These are phyloP conservation scores for Gentiana straminea DNA, from an alignment of 257 asterid genomes.

Conservation along the genomic window DNA sequence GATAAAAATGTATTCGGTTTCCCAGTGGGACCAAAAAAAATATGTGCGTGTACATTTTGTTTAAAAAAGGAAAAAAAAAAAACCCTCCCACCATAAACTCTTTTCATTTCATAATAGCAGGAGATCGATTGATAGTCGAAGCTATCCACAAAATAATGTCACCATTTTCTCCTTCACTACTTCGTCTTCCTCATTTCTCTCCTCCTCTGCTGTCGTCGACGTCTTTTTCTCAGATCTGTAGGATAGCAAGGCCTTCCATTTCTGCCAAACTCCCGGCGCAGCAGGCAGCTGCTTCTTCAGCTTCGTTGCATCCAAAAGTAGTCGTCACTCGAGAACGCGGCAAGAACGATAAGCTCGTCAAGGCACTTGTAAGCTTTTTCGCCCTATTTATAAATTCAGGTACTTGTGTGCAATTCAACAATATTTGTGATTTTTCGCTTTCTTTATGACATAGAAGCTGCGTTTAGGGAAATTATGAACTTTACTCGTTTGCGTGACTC, in stretches of 20 bases:
- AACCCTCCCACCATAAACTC: no score
- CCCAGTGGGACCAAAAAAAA: no score
- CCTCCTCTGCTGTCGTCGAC: slow-evolving; percentile 16
- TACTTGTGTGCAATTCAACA: background rate
- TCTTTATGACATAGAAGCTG: no score
- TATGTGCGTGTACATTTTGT: no score
- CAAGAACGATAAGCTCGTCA: slow-evolving; percentile 61
- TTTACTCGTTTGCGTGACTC: no score
- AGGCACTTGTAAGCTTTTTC: slow-evolving; percentile 37
- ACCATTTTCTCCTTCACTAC: slow-evolving; percentile 26
- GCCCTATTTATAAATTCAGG: background rate
- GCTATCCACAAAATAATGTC: slow-evolving; percentile 17
- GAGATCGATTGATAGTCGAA: no score
- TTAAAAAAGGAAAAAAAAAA: no score
- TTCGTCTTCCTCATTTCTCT: slow-evolving; percentile 20
- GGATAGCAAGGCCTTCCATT: slow-evolving; percentile 7
- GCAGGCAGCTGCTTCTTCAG: slow-evolving; percentile 14
- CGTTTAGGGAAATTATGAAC: no score
- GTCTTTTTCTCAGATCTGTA: slow-evolving; percentile 9
- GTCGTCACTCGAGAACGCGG: slow-evolving; percentile 86
- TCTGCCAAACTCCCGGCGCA: slow-evolving; percentile 17
- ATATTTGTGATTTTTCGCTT: background rate
- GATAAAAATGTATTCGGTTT: no score
- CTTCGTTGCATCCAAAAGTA: slow-evolving; percentile 27
- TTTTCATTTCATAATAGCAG: no score